phyloP scores from a whole-genome alignment of 352 stramenopile species.

The Phytopythium montanum region DNA sequence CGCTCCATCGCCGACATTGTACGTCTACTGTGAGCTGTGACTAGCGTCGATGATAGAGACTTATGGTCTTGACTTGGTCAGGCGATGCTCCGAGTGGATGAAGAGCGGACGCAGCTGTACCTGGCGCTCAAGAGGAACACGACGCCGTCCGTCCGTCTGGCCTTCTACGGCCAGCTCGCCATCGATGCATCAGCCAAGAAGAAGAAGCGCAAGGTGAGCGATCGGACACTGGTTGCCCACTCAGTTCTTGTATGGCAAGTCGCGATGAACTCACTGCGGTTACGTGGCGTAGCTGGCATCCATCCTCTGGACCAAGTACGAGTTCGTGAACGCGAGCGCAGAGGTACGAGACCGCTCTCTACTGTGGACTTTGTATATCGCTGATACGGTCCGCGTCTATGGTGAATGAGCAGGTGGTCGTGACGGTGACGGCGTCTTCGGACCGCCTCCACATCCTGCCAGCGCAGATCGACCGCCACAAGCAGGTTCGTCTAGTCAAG shows the following conservation, averaged over 20 bases:
- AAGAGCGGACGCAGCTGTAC: constrained; percentile 54
- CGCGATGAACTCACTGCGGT: background rate
- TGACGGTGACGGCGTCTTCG: constrained; percentile 48
- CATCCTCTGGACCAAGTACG: constrained; percentile 63
- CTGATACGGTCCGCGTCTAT: background rate
- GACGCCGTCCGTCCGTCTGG: constrained; percentile 23
- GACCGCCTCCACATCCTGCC: constrained; percentile 48
- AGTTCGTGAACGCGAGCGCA: constrained; percentile 47
- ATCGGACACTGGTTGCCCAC: background rate
- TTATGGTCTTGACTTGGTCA: constrained; percentile 10
- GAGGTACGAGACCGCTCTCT: constrained; percentile 29
- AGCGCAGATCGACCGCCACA: constrained; percentile 65
- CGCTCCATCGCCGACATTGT: constrained; percentile 34
- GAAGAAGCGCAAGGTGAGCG: constrained; percentile 59
- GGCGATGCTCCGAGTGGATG: constrained; percentile 47
- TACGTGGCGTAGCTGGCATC: constrained; percentile 33
- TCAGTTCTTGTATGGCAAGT: background rate
- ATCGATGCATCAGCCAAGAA: constrained; percentile 48
- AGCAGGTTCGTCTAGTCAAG: constrained; percentile 34
- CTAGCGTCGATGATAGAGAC: background rate
- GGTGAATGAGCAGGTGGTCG: constrained; percentile 28
- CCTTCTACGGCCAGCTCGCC: constrained; percentile 70
- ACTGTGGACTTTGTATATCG: background rate
- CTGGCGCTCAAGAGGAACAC: constrained; percentile 50
- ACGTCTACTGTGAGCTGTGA: constrained; percentile 1